Percentiles rank a stretch among this genome's conserved stretches.
Conservation (phyloP, 73 alveolate genomes). For the Tetrahymena malaccensis region DNA sequence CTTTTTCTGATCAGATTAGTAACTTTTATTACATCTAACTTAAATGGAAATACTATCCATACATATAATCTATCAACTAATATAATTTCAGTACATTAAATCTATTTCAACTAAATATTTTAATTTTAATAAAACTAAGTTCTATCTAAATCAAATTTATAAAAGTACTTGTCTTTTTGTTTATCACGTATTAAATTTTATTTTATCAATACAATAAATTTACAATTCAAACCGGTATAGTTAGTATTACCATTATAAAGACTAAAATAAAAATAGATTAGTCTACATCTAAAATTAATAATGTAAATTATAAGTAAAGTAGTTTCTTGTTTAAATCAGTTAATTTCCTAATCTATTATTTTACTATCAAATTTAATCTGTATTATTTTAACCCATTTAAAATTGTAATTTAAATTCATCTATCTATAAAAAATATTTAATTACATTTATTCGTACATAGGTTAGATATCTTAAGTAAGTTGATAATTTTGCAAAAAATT, state of each 20-base stretch:
- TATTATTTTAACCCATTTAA: too few species aligned
- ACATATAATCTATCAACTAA: neutral
- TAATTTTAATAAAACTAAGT: neutral
- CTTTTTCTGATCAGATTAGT: neutral
- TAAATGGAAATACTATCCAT: neutral
- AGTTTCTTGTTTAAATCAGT: neutral
- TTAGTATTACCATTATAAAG: neutral
- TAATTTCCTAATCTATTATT: too few species aligned
- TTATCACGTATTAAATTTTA: neutral
- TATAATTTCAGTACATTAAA: neutral
- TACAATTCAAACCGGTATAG: neutral
- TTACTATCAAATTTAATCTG: too few species aligned
- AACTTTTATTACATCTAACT: neutral
- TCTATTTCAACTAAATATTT: neutral
- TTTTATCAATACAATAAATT: neutral
- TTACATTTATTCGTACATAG: too few species aligned
- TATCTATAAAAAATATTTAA: too few species aligned
- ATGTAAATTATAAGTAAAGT: neutral
- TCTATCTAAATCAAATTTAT: neutral
- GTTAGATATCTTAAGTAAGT: too few species aligned
- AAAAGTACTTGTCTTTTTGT: neutral
- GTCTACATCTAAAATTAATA: neutral
- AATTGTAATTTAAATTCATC: too few species aligned
- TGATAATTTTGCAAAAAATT: too few species aligned
- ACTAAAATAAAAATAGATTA: neutral